phyloP scores from a whole-genome alignment of 768 basidiomycete genomes.

The Postia placenta region DNA sequence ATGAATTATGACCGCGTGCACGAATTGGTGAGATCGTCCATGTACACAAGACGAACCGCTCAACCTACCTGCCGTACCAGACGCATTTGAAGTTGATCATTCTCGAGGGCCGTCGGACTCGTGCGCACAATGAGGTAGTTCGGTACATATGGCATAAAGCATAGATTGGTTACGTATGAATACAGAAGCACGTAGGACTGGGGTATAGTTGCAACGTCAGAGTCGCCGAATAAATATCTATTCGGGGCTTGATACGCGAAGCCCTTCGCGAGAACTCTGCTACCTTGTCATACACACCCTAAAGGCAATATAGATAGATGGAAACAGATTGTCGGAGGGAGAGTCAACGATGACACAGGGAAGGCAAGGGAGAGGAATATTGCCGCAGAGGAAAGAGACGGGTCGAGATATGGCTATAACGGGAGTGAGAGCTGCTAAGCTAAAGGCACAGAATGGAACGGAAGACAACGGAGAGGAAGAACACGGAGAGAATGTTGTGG shows the following conservation, averaged over 20 bases:
- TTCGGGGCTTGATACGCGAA: conserved; percentile 43
- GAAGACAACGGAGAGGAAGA: conserved; percentile 5
- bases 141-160: too few species aligned
- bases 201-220: too few species aligned
- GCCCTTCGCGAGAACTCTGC: conserved; percentile 36
- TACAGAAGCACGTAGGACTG: too few species aligned
- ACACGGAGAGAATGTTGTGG: background rate
- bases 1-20: too few species aligned
- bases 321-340: conserved; percentile 8
- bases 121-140: too few species aligned
- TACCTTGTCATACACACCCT: conserved; percentile 7
- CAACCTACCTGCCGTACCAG: too few species aligned
- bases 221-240: conserved; percentile 21
- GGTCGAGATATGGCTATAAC: conserved; percentile 12
- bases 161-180: too few species aligned
- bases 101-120: too few species aligned
- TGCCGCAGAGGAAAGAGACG: conserved; percentile 10
- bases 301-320: conserved; percentile 4
- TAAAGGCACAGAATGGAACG: conserved; percentile 6
- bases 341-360: conserved; percentile 3
- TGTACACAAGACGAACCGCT: too few species aligned
- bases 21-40: too few species aligned
- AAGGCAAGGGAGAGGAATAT: conserved; percentile 12
- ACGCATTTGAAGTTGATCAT: too few species aligned
- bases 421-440: background rate